Conservation (phyloP, 2,329 filamentous ascomycete species). For the Talaromyces sp. region DNA sequence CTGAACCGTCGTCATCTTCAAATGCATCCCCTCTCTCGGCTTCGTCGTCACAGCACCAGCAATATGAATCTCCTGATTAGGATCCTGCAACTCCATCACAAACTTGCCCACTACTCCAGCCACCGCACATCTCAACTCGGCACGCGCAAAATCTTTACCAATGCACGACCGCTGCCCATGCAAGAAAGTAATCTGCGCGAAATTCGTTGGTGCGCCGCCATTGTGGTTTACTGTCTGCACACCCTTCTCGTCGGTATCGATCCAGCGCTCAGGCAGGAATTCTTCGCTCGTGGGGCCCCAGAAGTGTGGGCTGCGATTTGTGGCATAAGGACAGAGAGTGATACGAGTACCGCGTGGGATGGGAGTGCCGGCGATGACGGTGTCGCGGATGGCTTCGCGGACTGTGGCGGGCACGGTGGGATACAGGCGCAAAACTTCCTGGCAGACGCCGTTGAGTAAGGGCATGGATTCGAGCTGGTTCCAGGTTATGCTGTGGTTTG, state of each 20-base stretch:
- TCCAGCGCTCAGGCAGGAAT: conserved; percentile 76
- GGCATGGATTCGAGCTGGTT: conserved; percentile 60
- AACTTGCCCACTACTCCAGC: conserved; percentile 33
- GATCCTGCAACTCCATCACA: conserved; percentile 30
- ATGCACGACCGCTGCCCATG: conserved; percentile 34
- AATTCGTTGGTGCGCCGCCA: conserved; percentile 33
- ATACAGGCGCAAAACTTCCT: conserved; percentile 57
- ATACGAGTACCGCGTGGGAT: conserved; percentile 67
- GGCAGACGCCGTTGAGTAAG: conserved; percentile 71
- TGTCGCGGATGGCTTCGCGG: conserved; percentile 35
- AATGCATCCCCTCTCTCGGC: conserved; percentile 34
- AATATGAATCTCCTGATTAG: conserved; percentile 29
- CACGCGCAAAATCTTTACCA: conserved; percentile 38
- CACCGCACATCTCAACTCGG: conserved; percentile 35
- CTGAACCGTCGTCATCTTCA: conserved; percentile 26
- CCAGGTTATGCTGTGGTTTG: conserved; percentile 19
- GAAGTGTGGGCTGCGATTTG: conserved; percentile 61
- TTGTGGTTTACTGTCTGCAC: conserved; percentile 48
- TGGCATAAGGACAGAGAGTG: conserved; percentile 60
- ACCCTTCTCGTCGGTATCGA: conserved; percentile 52
- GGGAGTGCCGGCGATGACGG: conserved; percentile 55
- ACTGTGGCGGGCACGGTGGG: conserved; percentile 35
- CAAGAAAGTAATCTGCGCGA: conserved; percentile 33
- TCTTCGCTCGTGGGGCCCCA: conserved; percentile 69
- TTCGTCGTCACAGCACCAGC: conserved; percentile 33